Percentiles rank a stretch among this genome's conserved stretches.
Evolutionary conservation across 306 rosid genomes (phyloP).

Genomic region (Quercus aquifolioides): DNA sequence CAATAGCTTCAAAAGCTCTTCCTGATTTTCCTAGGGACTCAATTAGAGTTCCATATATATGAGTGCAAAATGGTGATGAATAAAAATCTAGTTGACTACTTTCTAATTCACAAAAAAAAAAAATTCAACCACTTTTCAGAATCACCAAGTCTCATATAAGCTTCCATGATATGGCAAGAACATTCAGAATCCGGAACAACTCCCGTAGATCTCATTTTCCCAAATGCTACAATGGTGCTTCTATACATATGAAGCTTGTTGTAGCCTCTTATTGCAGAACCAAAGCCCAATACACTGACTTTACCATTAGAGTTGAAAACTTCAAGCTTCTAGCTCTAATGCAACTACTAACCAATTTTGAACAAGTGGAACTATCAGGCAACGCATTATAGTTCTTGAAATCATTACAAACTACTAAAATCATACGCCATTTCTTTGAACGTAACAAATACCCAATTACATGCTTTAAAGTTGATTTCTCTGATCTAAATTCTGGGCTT

Average conservation of each 20-base stretch:
- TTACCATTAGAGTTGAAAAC: slow-evolving; percentile 22
- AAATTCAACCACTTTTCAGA: slow-evolving; percentile 40
- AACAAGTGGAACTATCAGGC: slow-evolving; percentile 56
- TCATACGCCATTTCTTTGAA: slow-evolving; percentile 45
- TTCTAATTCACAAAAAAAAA: slow-evolving; percentile 47
- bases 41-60: slow-evolving; percentile 39
- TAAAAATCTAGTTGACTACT: slow-evolving; percentile 21
- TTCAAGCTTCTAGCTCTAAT: slow-evolving; percentile 50
- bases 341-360: slow-evolving; percentile 46
- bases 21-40: slow-evolving; percentile 48
- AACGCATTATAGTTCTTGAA: slow-evolving; percentile 41
- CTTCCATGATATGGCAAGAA: slow-evolving; percentile 56
- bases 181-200: slow-evolving; percentile 39
- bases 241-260: slow-evolving; percentile 70
- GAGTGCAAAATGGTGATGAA: slow-evolving; percentile 24
- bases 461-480: slow-evolving; percentile 39
- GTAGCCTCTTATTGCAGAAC: slow-evolving; percentile 53
- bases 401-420: slow-evolving; percentile 44
- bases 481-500: slow-evolving; percentile 48
- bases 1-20: slow-evolving; percentile 55
- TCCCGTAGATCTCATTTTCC: slow-evolving; percentile 28
- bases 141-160: slow-evolving; percentile 44
- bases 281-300: slow-evolving; percentile 39
- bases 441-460: slow-evolving; percentile 56
- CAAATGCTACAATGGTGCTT: slow-evolving; percentile 40